phyloP scores from a whole-genome alignment of 768 basidiomycete species.

The Lentinula detonsa region DNA sequence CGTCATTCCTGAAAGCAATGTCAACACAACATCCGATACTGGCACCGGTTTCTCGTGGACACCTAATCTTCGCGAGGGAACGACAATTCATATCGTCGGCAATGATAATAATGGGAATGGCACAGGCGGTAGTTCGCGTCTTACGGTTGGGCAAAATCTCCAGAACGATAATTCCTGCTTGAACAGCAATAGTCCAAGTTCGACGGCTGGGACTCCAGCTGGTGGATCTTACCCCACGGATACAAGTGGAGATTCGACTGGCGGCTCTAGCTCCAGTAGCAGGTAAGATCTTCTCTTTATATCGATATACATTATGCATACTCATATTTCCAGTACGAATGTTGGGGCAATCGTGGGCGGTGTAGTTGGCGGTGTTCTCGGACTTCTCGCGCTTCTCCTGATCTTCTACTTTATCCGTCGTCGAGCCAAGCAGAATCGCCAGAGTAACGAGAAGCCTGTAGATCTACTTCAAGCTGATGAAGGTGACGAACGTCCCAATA shows the following conservation, averaged over 20 bases:
- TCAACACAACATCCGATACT: conserved; percentile 27
- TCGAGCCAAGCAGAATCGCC: conserved; percentile 28
- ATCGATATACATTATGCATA: background rate
- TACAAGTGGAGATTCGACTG: conserved; percentile 27
- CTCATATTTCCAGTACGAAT: conserved; percentile 21
- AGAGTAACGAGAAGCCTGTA: conserved; percentile 52
- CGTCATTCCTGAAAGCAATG: conserved; percentile 42
- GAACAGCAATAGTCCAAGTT: conserved; percentile 58
- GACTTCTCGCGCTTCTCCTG: conserved; percentile 34
- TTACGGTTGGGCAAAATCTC: conserved; percentile 48
- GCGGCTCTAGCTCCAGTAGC: conserved; percentile 19
- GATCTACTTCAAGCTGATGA: conserved; percentile 58
- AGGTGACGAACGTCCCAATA: conserved; percentile 25
- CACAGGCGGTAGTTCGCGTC: conserved; percentile 56
- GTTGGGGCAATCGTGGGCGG: conserved; percentile 53
- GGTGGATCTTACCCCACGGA: conserved; percentile 67
- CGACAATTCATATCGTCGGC: conserved; percentile 59
- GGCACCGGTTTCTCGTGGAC: conserved; percentile 64
- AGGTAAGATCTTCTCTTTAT: background rate
- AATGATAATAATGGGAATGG: conserved; percentile 66
- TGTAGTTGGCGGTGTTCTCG: conserved; percentile 46
- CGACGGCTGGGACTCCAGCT: conserved; percentile 71
- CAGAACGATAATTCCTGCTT: conserved; percentile 51
- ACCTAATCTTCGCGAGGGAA: conserved; percentile 56
- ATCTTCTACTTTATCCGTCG: conserved; percentile 47